Evolutionary conservation across 345 rosid genomes (phyloP).

Genomic region (Camelina laxa): DNA sequence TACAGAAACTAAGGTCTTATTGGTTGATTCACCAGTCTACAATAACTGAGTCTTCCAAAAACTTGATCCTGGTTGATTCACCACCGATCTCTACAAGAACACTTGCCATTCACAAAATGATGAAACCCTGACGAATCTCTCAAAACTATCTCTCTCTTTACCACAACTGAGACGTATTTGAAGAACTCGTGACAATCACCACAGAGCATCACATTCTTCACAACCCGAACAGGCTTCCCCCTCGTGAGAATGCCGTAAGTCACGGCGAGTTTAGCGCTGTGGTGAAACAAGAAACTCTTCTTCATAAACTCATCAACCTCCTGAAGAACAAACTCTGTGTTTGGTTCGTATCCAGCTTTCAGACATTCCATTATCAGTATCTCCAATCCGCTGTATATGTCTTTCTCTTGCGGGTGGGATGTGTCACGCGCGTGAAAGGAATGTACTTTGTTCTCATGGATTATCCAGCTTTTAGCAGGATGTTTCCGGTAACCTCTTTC

Average conservation of each 20-base stretch:
- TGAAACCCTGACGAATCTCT: conserved; percentile 93
- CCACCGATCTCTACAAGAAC: conserved; percentile 78
- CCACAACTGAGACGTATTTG: conserved; percentile 58
- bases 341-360: conserved; percentile 73
- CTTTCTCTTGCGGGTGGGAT: conserved; percentile 65
- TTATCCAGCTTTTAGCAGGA: conserved; percentile 83
- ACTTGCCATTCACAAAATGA: conserved; percentile 64
- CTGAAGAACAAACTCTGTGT: conserved; percentile 87
- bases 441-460: conserved; percentile 61
- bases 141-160: conserved; percentile 62
- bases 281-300: conserved; percentile 76
- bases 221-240: conserved; percentile 56
- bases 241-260: conserved; percentile 72
- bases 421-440: conserved; percentile 68
- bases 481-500: conserved; percentile 62
- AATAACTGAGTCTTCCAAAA: background rate
- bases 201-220: conserved; percentile 78
- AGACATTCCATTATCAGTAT: conserved; percentile 72
- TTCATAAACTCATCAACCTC: conserved; percentile 89
- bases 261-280: conserved; percentile 86
- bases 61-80: conserved; percentile 42
- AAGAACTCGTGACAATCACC: conserved; percentile 87
- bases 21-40: too few relatives aligned
- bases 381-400: conserved; percentile 73
- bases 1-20: too few relatives aligned